Evolutionary conservation across 257 asterid genomes (phyloP), one percentile per base, ranked within the genome.

Genomic region (Henckelia pumila): DNA sequence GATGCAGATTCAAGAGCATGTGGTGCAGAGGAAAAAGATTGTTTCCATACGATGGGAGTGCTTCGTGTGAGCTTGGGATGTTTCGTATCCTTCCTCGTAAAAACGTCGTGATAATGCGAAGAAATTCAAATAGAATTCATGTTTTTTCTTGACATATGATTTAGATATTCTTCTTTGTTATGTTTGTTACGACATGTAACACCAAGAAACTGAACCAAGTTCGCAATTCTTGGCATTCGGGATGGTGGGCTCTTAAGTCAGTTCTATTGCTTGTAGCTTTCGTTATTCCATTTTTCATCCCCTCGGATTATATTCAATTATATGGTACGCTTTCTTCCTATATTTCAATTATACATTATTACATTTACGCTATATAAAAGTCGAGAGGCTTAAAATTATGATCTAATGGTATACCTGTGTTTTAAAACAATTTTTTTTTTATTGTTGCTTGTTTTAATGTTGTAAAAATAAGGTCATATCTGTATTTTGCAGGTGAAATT

Each of bases 51-150:
- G 6, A 82, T 88, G 88, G 97, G 98, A 70, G 98, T 92, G 66
- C 97, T 92, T 77, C 95, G 98, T 6, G 93, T 92, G 79, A 92
- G 98, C 56, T 82, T 88, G 61, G 98, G 97, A 75, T 89, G 98
- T 78, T 92, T 86, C 8, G 96, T 92, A 92, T 92, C 98, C 82
- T 85, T 78, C 49, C 17, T 37, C 2, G 40, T 33, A 8, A 33
- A 7, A 13, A 2, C 13, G 13, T 17, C 5, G 49, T 37, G 35
- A 60, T 16, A 64, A 28, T 20, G 14, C 17, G 3, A n/a, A 8
- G 0, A 10, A 50, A 59, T 6, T 30, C 16, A 3, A 3, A 2
- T 25, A 3, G 71, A 2, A 23, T 4, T 10, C 1, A 7, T 8
- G 26, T 20, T 19, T 69, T 69, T 37, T 73, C 92, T 87, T 87